Evolutionary conservation across 495 filamentous ascomycete genomes (phyloP).

Genomic region (Friedmanniomyces endolithicus): DNA sequence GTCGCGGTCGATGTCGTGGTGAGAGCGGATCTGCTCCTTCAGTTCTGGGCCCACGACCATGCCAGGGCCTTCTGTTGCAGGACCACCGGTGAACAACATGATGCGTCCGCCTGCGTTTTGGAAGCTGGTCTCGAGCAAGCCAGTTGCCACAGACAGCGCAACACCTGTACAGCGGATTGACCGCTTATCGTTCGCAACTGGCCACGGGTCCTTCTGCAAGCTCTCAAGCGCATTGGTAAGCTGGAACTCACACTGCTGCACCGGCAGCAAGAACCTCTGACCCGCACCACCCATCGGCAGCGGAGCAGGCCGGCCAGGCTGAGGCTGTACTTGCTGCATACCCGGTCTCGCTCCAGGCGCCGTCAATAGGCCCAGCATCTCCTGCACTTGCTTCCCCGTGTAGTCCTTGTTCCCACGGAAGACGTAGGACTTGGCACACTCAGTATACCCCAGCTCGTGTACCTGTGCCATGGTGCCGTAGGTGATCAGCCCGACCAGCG

Average conservation of each 20-base stretch:
- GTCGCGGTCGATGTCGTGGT: conserved; percentile 97
- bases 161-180: conserved; percentile 90
- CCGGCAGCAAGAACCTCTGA: conserved; percentile 83
- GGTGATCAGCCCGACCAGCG: conserved; percentile 88
- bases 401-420: conserved; percentile 99
- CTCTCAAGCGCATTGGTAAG: conserved; percentile 94
- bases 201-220: conserved; percentile 96
- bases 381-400: conserved; percentile 88
- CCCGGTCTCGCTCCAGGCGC: conserved; percentile 59
- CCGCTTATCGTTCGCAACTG: conserved; percentile 86
- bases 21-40: conserved; percentile 91
- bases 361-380: conserved; percentile 77
- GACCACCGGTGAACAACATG: conserved; percentile 94
- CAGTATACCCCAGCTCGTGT: conserved; percentile 94
- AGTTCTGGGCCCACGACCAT: conserved; percentile 96
- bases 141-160: conserved; percentile 86
- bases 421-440: conserved; percentile 98
- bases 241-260: conserved; percentile 95
- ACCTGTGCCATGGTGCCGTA: conserved; percentile 97
- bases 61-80: conserved; percentile 90
- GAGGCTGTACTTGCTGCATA: conserved; percentile 46
- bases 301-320: conserved; percentile 55
- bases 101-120: conserved; percentile 89
- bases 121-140: conserved; percentile 85
- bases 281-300: conserved; percentile 63